These are phyloP conservation scores for Wallacemonas sp. DNA, from an alignment of 208 protist species.

Conservation along the genomic window DNA sequence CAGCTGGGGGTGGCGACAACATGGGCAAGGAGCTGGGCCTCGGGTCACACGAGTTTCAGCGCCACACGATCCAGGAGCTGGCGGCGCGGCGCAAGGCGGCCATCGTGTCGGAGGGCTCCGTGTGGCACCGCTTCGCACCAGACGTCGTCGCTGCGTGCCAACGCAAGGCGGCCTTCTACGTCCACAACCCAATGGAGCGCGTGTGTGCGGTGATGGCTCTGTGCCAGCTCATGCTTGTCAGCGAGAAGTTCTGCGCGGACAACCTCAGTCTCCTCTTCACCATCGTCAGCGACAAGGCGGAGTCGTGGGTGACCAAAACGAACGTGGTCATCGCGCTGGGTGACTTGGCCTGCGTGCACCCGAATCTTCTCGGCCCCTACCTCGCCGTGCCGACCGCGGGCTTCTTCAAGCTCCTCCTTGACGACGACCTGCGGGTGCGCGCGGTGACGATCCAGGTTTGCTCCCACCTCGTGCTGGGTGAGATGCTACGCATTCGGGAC, in stretches of 20 bases:
- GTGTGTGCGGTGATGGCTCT: conserved; percentile 83
- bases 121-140: conserved; percentile 63
- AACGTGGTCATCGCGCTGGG: conserved; percentile 88
- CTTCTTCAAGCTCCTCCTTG: conserved; percentile 84
- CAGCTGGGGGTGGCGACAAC: conserved; percentile 36
- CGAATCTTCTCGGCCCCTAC: conserved; percentile 83
- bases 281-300: conserved; percentile 67
- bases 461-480: conserved; percentile 86
- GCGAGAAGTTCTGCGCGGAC: conserved; percentile 65
- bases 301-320: conserved; percentile 88
- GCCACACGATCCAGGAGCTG: conserved; percentile 85
- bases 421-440: conserved; percentile 85
- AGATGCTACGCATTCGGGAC: conserved; percentile 90
- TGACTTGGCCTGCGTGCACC: conserved; percentile 88
- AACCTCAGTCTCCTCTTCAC: conserved; percentile 81
- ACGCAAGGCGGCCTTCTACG: conserved; percentile 39
- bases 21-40: conserved; percentile 90
- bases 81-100: conserved; percentile 61
- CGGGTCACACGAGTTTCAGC: conserved; percentile 71
- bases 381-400: conserved; percentile 70
- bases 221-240: conserved; percentile 88
- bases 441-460: conserved; percentile 92
- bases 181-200: conserved; percentile 52
- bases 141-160: conserved; percentile 59
- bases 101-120: conserved; percentile 73